Evolutionary conservation across 2,329 filamentous ascomycete genomes (phyloP), one percentile per base, ranked within the genome.

Genomic region (Thielaviopsis euricoi): DNA sequence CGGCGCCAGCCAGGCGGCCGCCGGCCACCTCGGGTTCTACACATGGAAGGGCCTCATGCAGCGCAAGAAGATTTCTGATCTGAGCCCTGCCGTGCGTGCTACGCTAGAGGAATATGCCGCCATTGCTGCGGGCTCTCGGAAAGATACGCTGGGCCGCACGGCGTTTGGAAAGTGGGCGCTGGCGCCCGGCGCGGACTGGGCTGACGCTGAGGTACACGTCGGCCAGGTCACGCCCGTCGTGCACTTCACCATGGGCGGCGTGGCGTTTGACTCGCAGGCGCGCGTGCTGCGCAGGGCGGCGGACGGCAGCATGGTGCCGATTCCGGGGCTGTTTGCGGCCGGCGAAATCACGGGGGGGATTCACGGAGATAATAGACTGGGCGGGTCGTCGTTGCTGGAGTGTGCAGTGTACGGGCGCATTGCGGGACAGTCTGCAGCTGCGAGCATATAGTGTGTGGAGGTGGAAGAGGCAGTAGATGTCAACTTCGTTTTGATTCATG

Each of bases 181-280:
- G 17, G 67, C 65, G 9, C 61, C 71, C 0, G 69, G 66, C 0
- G 72, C 77, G 15, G 69, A 71, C 4, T 72, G 71, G 40, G 67
- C 71, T 0, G 76, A 82, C 0, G 72, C 77, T 3, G 72, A 78
- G 26, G 70, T 84, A 0, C 82, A 78, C 60, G 66, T 83, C 0
- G 82, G 81, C 0, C 72, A 66, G 1, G 78, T 85, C 1, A 85
- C 82, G 4, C 81, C 81, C 0, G 78, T 84, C 0, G 73, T 80
- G 1, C 81, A 85, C 64, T 85, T 84, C 63, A 84, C 81, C 1
- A 85, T 85, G 81, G 81, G 81, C 4, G 81, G 81, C 0, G 80
- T 76, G 0, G 70, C 76, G 2, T 79, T 84, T 62, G 77, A 80
- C 62, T 69, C 75, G 6, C 69, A 73, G 51, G 73, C 74, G 0